Evolutionary conservation across 441 rosid genomes (phyloP).

Genomic region (Omphalea diandra): DNA sequence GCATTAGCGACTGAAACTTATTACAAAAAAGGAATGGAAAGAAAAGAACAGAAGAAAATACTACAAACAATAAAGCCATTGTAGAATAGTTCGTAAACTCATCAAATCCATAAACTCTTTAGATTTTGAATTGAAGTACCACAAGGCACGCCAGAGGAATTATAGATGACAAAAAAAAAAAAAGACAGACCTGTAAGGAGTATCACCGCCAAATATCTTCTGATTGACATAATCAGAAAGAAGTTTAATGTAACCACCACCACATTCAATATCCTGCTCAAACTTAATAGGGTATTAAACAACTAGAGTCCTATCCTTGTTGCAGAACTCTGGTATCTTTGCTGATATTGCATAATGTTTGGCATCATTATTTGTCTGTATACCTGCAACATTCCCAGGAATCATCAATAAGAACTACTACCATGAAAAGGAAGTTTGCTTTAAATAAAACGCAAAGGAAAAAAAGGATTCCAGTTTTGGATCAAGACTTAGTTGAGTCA

Average conservation of each 20-base stretch:
- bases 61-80: background rate
- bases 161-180: too few relatives aligned
- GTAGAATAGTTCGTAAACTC: background rate
- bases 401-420: constrained; percentile 47
- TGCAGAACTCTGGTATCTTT: constrained; percentile 78
- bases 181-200: constrained; percentile 64
- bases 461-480: background rate
- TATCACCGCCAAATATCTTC: constrained; percentile 88
- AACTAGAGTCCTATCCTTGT: constrained; percentile 73
- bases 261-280: constrained; percentile 91
- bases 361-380: constrained; percentile 86
- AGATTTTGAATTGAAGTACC: background rate
- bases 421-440: constrained; percentile 25
- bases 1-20: too few relatives aligned
- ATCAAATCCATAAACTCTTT: background rate
- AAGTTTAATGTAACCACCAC: constrained; percentile 85
- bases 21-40: background rate
- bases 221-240: constrained; percentile 81
- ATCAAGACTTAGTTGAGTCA: background rate
- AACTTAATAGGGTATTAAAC: constrained; percentile 76
- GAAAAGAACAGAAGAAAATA: too few relatives aligned
- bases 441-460: background rate
- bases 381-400: constrained; percentile 42
- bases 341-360: constrained; percentile 81
- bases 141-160: too few relatives aligned